Base-by-base conservation (phyloP, 495 filamentous ascomycete genomes). In the Aspergillus kassunensis region DNA sequence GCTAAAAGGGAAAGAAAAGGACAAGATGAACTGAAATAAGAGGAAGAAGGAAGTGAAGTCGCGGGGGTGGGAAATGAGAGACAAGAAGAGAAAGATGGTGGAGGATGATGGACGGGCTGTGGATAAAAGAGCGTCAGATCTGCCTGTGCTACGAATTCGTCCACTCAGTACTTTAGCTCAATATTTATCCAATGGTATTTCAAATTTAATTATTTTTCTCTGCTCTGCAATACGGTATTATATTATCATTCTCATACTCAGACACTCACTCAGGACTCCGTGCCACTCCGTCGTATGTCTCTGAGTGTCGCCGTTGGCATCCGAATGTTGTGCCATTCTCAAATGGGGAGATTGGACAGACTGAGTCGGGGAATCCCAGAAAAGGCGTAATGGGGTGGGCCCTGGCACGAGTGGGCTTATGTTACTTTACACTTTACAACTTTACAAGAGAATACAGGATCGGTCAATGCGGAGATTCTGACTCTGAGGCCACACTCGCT, bases 61-160 rank as follows among this genome's bases (percentile, higher is more conserved):
- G 58, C 58, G 61, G 61, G 58, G 44, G 44, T 23, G 44, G 58
- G 56, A 65, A 68, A 65, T 60, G 68, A 69, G 67, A 69, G 62
- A 70, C 62, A 61, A 55, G 55, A 60, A 62, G 53, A 54, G 55
- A 53, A 41, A 6, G 37, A 24, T 39, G 15, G 15, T 19, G 34
- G 15, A 36, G 34, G 34, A 33, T n/a, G 12, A 33, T 36, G 34
- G 34, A 36, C 15, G 9, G 41, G 50, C 51, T 58, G 66, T 73
- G 69, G 68, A 69, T 71, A 71, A 72, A 68, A 74, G 62, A 57
- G 53, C 39, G 62, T 71, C n/a, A n/a, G 71, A 74, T 74, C 71
- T 74, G 65, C 70, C 57, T 65, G 67, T 65, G 62, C 62, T 68
- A 68, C 63, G 52, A 56, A 47, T 40, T 56, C 63, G 61, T 58